Evolutionary conservation across 176 grass and related monocot genomes (phyloP).

Genomic region (Cocos nucifera): DNA sequence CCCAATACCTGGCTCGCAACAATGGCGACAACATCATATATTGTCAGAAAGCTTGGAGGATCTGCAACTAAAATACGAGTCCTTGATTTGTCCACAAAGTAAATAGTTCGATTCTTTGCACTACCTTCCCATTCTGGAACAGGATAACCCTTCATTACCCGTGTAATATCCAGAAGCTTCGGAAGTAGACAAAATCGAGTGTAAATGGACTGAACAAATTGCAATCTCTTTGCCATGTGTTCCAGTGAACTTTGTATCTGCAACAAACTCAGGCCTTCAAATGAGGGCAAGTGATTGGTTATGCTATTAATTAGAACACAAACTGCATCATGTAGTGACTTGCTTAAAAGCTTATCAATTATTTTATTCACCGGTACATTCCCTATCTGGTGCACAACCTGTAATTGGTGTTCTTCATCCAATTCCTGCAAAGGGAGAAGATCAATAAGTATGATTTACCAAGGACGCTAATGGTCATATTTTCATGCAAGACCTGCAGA

Average conservation of each 20-base stretch:
- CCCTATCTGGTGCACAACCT: slow-evolving; percentile 62
- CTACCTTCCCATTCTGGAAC: slow-evolving; percentile 68
- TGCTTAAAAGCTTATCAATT: slow-evolving; percentile 62
- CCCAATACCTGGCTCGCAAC: slow-evolving; percentile 61
- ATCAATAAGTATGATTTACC: not conserved
- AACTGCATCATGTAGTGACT: slow-evolving; percentile 59
- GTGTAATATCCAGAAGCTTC: slow-evolving; percentile 58
- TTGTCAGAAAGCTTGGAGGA: slow-evolving; percentile 72
- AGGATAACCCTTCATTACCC: slow-evolving; percentile 28
- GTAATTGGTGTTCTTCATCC: slow-evolving; percentile 43
- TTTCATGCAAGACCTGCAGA: too few relatives aligned
- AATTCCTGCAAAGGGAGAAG: slow-evolving; percentile 56
- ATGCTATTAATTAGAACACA: slow-evolving; percentile 53
- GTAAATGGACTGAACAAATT: slow-evolving; percentile 55
- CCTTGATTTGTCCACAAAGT: slow-evolving; percentile 57
- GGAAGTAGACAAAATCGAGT: slow-evolving; percentile 82
- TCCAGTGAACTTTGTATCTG: slow-evolving; percentile 49
- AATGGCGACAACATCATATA: slow-evolving; percentile 75
- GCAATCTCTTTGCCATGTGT: slow-evolving; percentile 60
- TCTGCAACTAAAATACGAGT: slow-evolving; percentile 70
- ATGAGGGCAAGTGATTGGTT: slow-evolving; percentile 65
- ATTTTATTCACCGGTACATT: slow-evolving; percentile 44
- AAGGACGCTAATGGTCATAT: too few relatives aligned
- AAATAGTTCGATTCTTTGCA: slow-evolving; percentile 57
- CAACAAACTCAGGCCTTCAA: slow-evolving; percentile 49